These are phyloP conservation scores for Laburnicola sp. DNA, from an alignment of 2,329 filamentous ascomycete genomes.

Conservation along the genomic window DNA sequence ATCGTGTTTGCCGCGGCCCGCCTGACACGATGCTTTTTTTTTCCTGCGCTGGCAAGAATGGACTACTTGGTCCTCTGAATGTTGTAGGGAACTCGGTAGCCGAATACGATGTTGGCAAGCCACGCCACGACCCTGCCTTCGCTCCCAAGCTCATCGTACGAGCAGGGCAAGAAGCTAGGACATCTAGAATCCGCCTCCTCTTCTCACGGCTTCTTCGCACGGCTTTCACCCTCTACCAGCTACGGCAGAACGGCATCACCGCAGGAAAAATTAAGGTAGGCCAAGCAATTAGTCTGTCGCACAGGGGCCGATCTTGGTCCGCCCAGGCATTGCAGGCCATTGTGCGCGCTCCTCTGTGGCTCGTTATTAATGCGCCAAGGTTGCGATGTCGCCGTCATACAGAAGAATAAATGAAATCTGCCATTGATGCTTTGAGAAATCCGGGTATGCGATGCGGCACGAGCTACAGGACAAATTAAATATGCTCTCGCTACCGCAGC, in stretches of 20 bases:
- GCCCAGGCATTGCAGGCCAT: slow-evolving; percentile 1
- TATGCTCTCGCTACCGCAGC: slow-evolving; percentile 13
- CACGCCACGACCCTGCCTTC: not conserved
- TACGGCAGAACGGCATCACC: slow-evolving; percentile 11
- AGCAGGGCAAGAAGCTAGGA: not conserved
- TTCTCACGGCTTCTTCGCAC: slow-evolving; percentile 2
- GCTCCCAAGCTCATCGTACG: slow-evolving; percentile 3
- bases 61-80: not conserved
- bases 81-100: slow-evolving; percentile 7
- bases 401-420: slow-evolving; percentile 9
- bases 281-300: slow-evolving; percentile 35
- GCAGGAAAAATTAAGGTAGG: slow-evolving; percentile 36
- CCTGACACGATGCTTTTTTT: not conserved
- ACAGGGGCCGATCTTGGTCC: slow-evolving; percentile 26
- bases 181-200: slow-evolving; percentile 18
- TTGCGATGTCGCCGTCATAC: slow-evolving; percentile 3
- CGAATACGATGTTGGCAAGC: slow-evolving; percentile 12
- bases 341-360: not conserved
- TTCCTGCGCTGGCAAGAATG: not conserved
- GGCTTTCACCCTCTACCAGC: not conserved
- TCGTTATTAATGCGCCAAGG: slow-evolving; percentile 8
- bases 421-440: slow-evolving; percentile 7
- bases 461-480: slow-evolving; percentile 8
- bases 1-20: not conserved
- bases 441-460: slow-evolving; percentile 8